Percentiles rank a stretch among this genome's conserved stretches.
phyloP scores from a whole-genome alignment of 2,329 filamentous ascomycete species.

The Fusarium praegraminearum region DNA sequence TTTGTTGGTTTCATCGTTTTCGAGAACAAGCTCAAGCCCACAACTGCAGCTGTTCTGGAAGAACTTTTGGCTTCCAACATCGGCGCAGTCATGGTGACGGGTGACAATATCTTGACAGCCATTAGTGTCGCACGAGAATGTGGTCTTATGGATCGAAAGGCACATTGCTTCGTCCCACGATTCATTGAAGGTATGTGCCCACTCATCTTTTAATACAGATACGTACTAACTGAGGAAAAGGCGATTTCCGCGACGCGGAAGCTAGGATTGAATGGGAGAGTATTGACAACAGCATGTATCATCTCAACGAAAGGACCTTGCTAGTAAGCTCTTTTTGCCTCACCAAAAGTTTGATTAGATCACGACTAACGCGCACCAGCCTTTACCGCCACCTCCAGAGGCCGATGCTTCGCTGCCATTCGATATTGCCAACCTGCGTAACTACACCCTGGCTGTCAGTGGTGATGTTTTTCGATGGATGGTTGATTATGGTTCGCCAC shows the following conservation, averaged over 20 bases:
- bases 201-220: neutral
- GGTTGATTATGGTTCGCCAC: constrained; percentile 87
- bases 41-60: constrained; percentile 81
- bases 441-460: constrained; percentile 89
- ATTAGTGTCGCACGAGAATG: constrained; percentile 96
- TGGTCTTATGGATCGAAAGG: constrained; percentile 80
- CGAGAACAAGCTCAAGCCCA: constrained; percentile 96
- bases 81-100: constrained; percentile 94
- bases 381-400: constrained; percentile 76
- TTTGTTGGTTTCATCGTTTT: constrained; percentile 98
- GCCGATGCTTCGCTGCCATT: constrained; percentile 87
- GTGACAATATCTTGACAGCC: constrained; percentile 96
- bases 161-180: constrained; percentile 92
- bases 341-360: neutral
- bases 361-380: constrained; percentile 58
- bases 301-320: constrained; percentile 82
- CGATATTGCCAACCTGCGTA: constrained; percentile 81
- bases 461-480: constrained; percentile 98
- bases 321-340: constrained; percentile 59
- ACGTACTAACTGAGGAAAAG: constrained; percentile 52
- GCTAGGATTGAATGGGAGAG: constrained; percentile 89
- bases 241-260: constrained; percentile 78
- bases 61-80: constrained; percentile 88
- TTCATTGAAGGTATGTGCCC: constrained; percentile 75
- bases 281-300: constrained; percentile 85